Evolutionary conservation across 306 rosid genomes (phyloP).

Genomic region (Cercis canadensis): DNA sequence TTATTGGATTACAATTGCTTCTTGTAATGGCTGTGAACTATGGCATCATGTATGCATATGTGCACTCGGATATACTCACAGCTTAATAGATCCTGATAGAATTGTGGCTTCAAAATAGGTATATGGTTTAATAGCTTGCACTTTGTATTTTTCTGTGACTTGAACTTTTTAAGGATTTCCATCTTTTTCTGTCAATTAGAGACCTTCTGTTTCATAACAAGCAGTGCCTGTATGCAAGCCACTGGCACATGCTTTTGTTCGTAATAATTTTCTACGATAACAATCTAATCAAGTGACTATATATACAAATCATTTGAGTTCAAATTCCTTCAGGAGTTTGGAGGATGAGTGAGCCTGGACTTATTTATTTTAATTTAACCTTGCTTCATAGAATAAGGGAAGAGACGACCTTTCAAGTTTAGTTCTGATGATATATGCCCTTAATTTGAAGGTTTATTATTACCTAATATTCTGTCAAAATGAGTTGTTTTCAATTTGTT

Average conservation of each 20-base stretch:
- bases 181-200: neutral
- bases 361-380: neutral
- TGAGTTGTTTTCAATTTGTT: neutral
- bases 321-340: neutral
- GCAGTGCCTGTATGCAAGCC: too few relatives aligned
- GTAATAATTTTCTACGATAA: too few relatives aligned
- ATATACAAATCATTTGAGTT: neutral
- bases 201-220: too few relatives aligned
- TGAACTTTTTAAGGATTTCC: neutral
- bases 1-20: neutral
- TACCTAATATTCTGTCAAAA: neutral
- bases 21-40: neutral
- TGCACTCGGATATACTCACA: neutral
- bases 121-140: too few relatives aligned
- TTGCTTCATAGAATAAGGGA: neutral
- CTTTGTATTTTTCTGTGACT: neutral
- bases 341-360: neutral
- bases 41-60: neutral
- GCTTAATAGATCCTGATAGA: neutral
- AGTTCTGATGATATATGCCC: conserved; percentile 10
- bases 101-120: neutral
- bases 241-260: too few relatives aligned
- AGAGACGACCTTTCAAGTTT: neutral
- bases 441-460: neutral
- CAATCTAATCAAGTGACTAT: too few relatives aligned